Base-by-base conservation (phyloP, 148 eudicot genomes). In the Chenopodium berlandieri region DNA sequence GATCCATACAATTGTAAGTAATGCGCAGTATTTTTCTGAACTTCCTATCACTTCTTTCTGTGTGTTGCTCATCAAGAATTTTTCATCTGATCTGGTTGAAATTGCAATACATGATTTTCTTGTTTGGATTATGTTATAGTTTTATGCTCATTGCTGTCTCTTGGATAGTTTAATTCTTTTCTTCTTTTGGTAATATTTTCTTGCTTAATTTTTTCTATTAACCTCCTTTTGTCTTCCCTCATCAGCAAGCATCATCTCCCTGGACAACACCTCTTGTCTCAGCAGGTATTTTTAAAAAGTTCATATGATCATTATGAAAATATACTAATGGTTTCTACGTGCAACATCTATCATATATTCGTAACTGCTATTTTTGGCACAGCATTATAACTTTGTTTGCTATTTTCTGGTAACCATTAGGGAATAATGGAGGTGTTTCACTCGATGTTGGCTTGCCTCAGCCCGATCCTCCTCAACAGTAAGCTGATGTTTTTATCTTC, bases 1-100 rank as follows among this genome's bases (percentile, higher is more conserved):
- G 80, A 58, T 27, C 77, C 77, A 64, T 22, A 77, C 25, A n/a
- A 65, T 23, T 78, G 78, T 83, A 64, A 83, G 85, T 79, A 23
- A 66, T 73, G 13, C 11, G 34, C 69, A 58, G 40, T 20, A 60
- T 69, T 40, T 67, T 14, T 13, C 23, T 20, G 32, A 52, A 79
- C 67, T 68, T 20, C 70, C 58, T 50, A 48, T 9, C 71, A 65
- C 30, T 11, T 40, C 17, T 77, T 13, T 65, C 31, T 23, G 32
- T 27, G 4, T 78, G 74, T 79, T 10, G 52, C 27, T 23, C 58
- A 32, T 31, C 47, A 32, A 20, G 46, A 40, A 32, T 1, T 40
- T 25, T 70, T 62, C 47, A 7, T 64, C 27, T 46, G 23, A 19
- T 46, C 17, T 20, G 5, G 48, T n/a, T 73, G 17, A 1, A 50